Conservation (phyloP, 345 rosid genomes). For the Arabidopsis suecica region DNA sequence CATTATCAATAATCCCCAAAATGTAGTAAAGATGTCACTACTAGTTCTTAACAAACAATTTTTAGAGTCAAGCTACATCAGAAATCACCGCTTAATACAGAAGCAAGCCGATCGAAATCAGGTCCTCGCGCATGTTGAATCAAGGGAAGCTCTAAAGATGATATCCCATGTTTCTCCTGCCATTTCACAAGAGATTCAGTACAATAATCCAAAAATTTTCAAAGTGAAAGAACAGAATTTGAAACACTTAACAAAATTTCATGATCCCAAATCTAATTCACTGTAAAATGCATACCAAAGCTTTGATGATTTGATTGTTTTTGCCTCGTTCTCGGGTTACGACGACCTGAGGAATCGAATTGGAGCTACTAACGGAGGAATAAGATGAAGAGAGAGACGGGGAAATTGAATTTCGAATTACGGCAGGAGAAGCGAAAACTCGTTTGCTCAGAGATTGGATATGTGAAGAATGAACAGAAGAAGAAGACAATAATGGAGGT, state of each 20-base stretch:
- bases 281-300: conserved; percentile 56
- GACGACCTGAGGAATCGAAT: conserved; percentile 64
- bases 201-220: neutral
- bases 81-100: conserved; percentile 65
- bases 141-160: conserved; percentile 85
- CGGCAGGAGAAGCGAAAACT: neutral
- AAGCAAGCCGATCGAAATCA: conserved; percentile 71
- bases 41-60: no score
- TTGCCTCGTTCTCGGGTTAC: conserved; percentile 97
- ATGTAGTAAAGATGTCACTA: neutral
- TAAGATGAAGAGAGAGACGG: conserved; percentile 37
- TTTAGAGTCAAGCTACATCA: neutral
- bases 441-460: conserved; percentile 27
- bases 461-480: conserved; percentile 27
- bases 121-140: conserved; percentile 82
- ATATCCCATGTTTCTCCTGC: conserved; percentile 70
- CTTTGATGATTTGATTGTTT: conserved; percentile 75
- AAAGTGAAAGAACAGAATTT: neutral
- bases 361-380: conserved; percentile 37
- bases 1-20: neutral
- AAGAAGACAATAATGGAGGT: conserved; percentile 33
- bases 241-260: neutral
- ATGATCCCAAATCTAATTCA: neutral
- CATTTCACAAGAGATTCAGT: neutral
- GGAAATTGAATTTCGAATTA: conserved; percentile 11